A percentile compares a stretch with the other conserved stretches of the same genome.
Evolutionary conservation across 441 rosid genomes (phyloP).

Genomic region (Gossypium davidsonii): DNA sequence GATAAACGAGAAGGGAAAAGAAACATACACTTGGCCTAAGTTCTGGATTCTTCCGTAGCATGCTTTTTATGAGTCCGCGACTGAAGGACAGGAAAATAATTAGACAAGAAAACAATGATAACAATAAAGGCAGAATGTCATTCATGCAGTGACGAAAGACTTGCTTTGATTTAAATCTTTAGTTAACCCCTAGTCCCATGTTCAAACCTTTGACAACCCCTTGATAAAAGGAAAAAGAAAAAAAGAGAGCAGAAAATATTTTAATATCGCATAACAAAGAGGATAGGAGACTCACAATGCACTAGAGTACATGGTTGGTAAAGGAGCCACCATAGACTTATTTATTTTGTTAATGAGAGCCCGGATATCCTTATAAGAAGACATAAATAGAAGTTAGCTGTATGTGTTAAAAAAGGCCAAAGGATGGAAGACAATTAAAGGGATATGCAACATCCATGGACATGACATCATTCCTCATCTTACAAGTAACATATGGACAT

Average conservation of each 20-base stretch:
- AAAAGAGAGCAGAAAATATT: not conserved
- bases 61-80: conserved; percentile 62
- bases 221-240: too few species aligned
- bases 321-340: conserved; percentile 54
- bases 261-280: not conserved
- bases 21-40: conserved; percentile 62
- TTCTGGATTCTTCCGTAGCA: conserved; percentile 73
- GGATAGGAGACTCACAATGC: conserved; percentile 43
- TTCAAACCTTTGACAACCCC: too few species aligned
- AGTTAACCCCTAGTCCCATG: too few species aligned
- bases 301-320: conserved; percentile 57
- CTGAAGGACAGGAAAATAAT: conserved; percentile 28
- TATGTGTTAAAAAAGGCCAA: not conserved
- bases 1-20: not conserved
- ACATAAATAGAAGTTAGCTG: not conserved
- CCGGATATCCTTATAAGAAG: conserved; percentile 46
- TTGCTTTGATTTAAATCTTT: too few species aligned
- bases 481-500: not conserved
- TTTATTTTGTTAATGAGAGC: conserved; percentile 60
- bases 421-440: not conserved
- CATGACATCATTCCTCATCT: not conserved
- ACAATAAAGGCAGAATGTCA: not conserved
- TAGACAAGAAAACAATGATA: conserved; percentile 3
- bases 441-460: not conserved
- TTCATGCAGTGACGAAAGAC: too few species aligned